A percentile compares a stretch with the other conserved stretches of the same genome.
Evolutionary conservation across 1,284 basidiomycete genomes (phyloP).

Genomic region (Pulveroboletus sp.): DNA sequence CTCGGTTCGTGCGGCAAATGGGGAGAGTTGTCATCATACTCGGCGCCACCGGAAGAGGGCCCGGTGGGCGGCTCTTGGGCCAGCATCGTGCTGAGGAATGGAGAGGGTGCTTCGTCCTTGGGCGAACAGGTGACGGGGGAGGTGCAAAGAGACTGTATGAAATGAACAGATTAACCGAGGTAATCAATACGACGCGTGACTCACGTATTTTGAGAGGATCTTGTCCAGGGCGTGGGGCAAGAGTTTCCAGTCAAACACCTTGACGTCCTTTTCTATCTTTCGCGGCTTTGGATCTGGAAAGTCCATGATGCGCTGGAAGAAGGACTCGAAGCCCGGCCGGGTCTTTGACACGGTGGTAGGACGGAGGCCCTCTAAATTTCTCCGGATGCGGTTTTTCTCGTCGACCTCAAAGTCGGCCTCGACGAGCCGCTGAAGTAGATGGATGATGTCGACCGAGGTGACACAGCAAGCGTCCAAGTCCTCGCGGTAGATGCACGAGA

Average conservation of each 20-base stretch:
- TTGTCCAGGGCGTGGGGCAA: constrained; percentile 84
- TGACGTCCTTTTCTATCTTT: constrained; percentile 97
- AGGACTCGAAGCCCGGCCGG: constrained; percentile 75
- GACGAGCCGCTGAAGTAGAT: constrained; percentile 86
- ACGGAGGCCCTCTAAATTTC: constrained; percentile 90
- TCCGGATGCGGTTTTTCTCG: constrained; percentile 94
- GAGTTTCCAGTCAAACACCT: constrained; percentile 93
- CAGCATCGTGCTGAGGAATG: not conserved
- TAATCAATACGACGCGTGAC: constrained; percentile 35
- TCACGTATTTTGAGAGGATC: constrained; percentile 92
- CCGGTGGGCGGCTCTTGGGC: constrained; percentile 1
- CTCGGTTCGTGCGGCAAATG: constrained; percentile 18
- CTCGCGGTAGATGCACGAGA: constrained; percentile 89
- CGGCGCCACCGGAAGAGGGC: constrained; percentile 10
- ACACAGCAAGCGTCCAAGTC: constrained; percentile 81
- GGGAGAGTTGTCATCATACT: constrained; percentile 11
- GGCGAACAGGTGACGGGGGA: constrained; percentile 9
- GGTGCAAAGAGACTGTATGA: constrained; percentile 49
- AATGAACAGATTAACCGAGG: constrained; percentile 9
- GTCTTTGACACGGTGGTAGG: constrained; percentile 91
- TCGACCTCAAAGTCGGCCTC: constrained; percentile 86
- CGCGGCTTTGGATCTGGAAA: constrained; percentile 92
- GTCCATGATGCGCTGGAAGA: constrained; percentile 95
- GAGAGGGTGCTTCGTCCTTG: constrained; percentile 9
- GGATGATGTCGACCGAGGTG: constrained; percentile 95